phyloP scores from a whole-genome alignment of 2,329 filamentous ascomycete species.

The Alternaria novae-zelandiae region DNA sequence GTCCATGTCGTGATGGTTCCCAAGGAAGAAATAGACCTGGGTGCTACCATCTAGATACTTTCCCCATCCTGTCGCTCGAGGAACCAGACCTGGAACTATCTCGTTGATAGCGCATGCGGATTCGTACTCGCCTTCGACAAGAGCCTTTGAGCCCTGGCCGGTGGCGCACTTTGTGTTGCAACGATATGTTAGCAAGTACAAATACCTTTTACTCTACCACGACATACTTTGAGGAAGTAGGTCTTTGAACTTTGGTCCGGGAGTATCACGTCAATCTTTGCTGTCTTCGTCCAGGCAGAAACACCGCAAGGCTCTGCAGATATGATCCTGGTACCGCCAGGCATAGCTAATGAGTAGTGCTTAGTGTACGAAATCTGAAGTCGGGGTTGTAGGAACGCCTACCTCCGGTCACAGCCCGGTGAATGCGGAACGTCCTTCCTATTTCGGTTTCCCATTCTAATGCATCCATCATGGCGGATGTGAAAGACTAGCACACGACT shows the following conservation, averaged over 20 bases:
- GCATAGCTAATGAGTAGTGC: neutral
- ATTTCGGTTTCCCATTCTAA: neutral
- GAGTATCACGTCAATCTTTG: neutral
- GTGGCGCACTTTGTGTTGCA: neutral
- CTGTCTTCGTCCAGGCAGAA: neutral
- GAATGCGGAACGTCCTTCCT: neutral
- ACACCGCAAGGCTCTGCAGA: neutral
- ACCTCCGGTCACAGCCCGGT: neutral
- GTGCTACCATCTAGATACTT: neutral
- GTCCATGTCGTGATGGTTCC: neutral
- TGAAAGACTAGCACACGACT: neutral
- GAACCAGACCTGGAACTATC: neutral
- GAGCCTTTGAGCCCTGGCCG: neutral
- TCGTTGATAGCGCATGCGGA: neutral
- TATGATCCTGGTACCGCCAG: neutral
- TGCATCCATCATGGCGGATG: neutral
- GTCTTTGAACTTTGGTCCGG: neutral
- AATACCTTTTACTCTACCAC: neutral
- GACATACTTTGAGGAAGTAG: neutral
- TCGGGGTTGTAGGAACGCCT: neutral
- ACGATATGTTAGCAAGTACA: neutral
- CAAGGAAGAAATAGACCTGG: neutral
- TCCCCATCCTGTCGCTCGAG: neutral
- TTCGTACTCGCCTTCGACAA: neutral
- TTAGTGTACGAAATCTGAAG: neutral